Evolutionary conservation across 305 asterid genomes (phyloP).

Genomic region (Fraxinus nigra): DNA sequence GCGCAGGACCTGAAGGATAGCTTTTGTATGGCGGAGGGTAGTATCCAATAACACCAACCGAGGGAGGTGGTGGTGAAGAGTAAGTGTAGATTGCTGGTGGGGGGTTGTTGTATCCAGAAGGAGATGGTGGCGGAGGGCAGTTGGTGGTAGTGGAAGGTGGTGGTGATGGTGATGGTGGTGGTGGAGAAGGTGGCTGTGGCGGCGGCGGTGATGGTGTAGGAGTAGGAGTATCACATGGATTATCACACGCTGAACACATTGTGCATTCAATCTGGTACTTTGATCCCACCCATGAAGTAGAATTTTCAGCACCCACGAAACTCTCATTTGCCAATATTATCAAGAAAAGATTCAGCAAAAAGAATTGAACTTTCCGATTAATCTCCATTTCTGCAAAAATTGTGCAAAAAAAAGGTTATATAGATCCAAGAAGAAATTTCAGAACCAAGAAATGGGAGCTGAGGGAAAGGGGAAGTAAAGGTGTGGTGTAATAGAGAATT

Average conservation of each 20-base stretch:
- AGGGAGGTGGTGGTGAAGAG: conserved; percentile 38
- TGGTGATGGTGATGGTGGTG: neutral
- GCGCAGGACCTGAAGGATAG: conserved; percentile 50
- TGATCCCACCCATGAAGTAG: conserved; percentile 71
- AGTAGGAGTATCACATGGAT: conserved; percentile 63
- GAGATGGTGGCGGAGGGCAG: conserved; percentile 64
- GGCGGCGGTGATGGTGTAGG: conserved; percentile 48
- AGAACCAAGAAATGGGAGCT: neutral
- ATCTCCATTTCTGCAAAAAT: conserved; percentile 33
- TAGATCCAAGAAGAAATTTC: neutral
- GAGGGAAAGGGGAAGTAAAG: neutral
- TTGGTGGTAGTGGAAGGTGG: neutral
- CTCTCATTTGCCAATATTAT: conserved; percentile 7
- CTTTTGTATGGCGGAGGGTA: conserved; percentile 43
- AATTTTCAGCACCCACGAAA: conserved; percentile 17
- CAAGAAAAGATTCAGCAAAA: conserved; percentile 14
- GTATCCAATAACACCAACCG: conserved; percentile 21
- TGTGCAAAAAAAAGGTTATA: neutral
- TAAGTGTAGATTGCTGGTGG: conserved; percentile 48
- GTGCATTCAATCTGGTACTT: conserved; percentile 87
- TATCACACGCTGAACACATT: conserved; percentile 92
- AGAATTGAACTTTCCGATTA: conserved; percentile 17
- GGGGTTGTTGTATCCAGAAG: conserved; percentile 36
- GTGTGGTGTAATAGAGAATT: neutral
- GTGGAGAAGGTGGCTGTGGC: conserved; percentile 25